These are phyloP conservation scores for Nitzschia palea DNA, from an alignment of 108 stramenopile species.

Conservation along the genomic window DNA sequence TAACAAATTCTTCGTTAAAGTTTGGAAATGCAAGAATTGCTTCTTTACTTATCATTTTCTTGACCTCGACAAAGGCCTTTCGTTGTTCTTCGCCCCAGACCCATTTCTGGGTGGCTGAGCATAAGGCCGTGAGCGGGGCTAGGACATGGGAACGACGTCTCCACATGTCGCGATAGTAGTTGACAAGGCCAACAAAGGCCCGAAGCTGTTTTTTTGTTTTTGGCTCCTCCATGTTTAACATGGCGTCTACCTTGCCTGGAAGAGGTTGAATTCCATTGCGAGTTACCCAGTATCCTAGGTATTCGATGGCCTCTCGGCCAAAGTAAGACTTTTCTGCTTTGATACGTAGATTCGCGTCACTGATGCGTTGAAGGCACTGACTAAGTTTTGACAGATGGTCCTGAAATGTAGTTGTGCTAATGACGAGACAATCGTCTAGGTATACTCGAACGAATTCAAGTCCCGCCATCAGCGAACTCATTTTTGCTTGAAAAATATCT, in stretches of 20 bases:
- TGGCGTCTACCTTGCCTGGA: background rate
- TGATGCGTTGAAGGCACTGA: slow-evolving; percentile 16
- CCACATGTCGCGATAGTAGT: slow-evolving; percentile 57
- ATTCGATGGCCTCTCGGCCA: slow-evolving; percentile 40
- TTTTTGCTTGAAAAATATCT: slow-evolving; percentile 43
- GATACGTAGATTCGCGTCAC: slow-evolving; percentile 34
- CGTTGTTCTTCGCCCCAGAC: slow-evolving; percentile 37
- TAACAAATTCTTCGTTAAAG: slow-evolving; percentile 22
- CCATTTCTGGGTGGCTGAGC: slow-evolving; percentile 30
- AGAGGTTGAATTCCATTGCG: background rate
- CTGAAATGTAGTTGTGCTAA: slow-evolving; percentile 32
- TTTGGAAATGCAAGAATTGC: slow-evolving; percentile 30
- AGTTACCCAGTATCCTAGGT: slow-evolving; percentile 16
- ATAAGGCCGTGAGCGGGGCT: slow-evolving; percentile 39
- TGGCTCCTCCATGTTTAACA: background rate
- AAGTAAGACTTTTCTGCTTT: slow-evolving; percentile 54
- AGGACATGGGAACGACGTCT: slow-evolving; percentile 33
- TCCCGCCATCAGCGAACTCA: slow-evolving; percentile 28
- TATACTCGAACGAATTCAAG: slow-evolving; percentile 32
- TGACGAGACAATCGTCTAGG: slow-evolving; percentile 49
- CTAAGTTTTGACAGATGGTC: slow-evolving; percentile 21
- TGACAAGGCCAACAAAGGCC: slow-evolving; percentile 36
- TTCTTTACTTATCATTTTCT: slow-evolving; percentile 15
- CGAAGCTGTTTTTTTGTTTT: slow-evolving; percentile 19
- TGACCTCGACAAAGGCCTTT: slow-evolving; percentile 43